Evolutionary conservation across 1,139 yeast species (phyloP), one percentile per base, ranked within the genome.

Genomic region (Pichia norvegensis): DNA sequence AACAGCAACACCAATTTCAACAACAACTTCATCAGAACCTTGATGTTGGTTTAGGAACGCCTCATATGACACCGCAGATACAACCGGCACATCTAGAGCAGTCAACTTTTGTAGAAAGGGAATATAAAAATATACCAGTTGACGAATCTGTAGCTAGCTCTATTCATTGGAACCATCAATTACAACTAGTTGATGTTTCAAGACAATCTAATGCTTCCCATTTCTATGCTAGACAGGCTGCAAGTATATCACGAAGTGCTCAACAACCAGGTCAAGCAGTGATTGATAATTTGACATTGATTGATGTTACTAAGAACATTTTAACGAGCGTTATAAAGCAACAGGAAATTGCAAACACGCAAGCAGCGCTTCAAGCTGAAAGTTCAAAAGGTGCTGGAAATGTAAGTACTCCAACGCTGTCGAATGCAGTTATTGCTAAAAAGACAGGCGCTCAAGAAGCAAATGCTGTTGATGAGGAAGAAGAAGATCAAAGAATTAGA

Each of bases 211-310:
- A 72, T 48, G 35, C 44, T 11, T 88, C 97, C 10, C 97, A 92
- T 66, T 84, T 76, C 55, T 92, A 88, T 65, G 98, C 98, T 4
- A 76, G 97, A 52, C 85, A 85, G 57, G 95, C 94, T 46, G 97
- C 97, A 2, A 76, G 86, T 48, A 77, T 85, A 55, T 85, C 92
- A 20, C 79, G 69, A 74, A 76, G 63, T 64, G 45, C 38, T 10
- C 39, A 46, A 22, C 55, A 56, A 4, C 44, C 42, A 4, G 36
- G 43, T 19, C 23, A 19, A 13, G 35, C 46, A 11, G 45, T 52
- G 31, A 49, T 53, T 21, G 50, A 55, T 33, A 57, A 61, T 25
- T 33, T 46, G 17, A 74, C 74, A 25, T 66, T 79, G 49, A 67
- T 78, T 33, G 85, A 79, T 45, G 74, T 79, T 9, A 78, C 85